Evolutionary conservation across 140 eudicot genomes (phyloP).

Genomic region (Erigeron philadelphicus): DNA sequence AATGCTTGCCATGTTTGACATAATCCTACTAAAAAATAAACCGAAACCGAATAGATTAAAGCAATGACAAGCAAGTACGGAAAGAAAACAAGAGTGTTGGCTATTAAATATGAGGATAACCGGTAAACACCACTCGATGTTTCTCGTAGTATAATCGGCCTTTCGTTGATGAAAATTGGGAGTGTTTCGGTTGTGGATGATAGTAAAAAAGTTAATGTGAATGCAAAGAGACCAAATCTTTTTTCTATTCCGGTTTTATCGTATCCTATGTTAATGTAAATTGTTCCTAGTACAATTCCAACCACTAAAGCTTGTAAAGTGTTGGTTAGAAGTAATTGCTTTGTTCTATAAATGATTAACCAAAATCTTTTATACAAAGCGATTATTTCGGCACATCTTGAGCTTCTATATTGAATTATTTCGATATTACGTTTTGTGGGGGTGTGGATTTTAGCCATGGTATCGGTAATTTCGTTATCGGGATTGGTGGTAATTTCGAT

Average conservation of each 20-base stretch:
- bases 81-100: conserved; percentile 82
- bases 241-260: conserved; percentile 72
- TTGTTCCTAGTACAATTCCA: conserved; percentile 81
- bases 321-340: conserved; percentile 71
- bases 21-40: conserved; percentile 78
- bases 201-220: conserved; percentile 84
- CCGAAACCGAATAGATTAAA: conserved; percentile 59
- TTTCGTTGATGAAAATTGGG: conserved; percentile 82
- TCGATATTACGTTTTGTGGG: neutral
- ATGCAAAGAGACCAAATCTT: conserved; percentile 78
- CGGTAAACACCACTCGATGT: conserved; percentile 95
- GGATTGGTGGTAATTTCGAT: conserved; percentile 23
- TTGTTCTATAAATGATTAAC: conserved; percentile 77
- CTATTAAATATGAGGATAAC: conserved; percentile 63
- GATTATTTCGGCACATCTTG: conserved; percentile 60
- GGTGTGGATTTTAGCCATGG: neutral
- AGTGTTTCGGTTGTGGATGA: conserved; percentile 95
- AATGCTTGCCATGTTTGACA: conserved; percentile 78
- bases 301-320: conserved; percentile 76
- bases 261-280: conserved; percentile 74
- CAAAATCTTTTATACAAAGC: conserved; percentile 55
- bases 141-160: conserved; percentile 81
- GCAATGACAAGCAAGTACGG: conserved; percentile 75
- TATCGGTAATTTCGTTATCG: neutral
- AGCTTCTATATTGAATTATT: conserved; percentile 51